Conservation (phyloP, 2,329 filamentous ascomycete genomes). For the Xylariales sp. region DNA sequence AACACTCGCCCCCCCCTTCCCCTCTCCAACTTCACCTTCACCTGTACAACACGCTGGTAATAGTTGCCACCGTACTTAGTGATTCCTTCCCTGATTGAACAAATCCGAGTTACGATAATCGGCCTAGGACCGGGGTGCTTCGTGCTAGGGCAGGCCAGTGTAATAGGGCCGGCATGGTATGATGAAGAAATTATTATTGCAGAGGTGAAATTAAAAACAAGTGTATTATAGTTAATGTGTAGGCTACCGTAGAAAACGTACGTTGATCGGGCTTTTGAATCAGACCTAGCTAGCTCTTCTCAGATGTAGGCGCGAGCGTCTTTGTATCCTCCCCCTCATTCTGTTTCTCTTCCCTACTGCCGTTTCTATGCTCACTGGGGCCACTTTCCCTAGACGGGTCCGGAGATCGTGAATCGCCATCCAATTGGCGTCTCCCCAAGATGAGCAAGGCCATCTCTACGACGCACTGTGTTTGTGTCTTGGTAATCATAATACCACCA, state of each 20-base stretch:
- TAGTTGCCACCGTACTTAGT: too few relatives aligned
- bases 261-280: not conserved
- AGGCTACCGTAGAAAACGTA: not conserved
- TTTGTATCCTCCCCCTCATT: not conserved
- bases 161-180: too few relatives aligned
- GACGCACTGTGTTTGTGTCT: not conserved
- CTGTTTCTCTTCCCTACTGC: not conserved
- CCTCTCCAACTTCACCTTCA: too few relatives aligned
- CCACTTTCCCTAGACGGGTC: not conserved
- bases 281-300: not conserved
- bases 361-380: not conserved
- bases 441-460: not conserved
- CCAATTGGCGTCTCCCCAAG: not conserved
- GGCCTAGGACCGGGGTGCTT: too few relatives aligned
- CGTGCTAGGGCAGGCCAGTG: too few relatives aligned
- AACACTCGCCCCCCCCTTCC: too few relatives aligned
- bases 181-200: too few relatives aligned
- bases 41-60: too few relatives aligned
- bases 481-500: not conserved
- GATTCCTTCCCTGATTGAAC: too few relatives aligned
- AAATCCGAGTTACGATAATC: too few relatives aligned
- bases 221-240: too few relatives aligned
- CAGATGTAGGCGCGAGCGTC: not conserved
- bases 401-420: not conserved
- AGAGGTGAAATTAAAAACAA: too few relatives aligned